These are phyloP conservation scores for Trichoderma harzianum DNA, from an alignment of 2,329 filamentous ascomycete genomes.

Conservation along the genomic window DNA sequence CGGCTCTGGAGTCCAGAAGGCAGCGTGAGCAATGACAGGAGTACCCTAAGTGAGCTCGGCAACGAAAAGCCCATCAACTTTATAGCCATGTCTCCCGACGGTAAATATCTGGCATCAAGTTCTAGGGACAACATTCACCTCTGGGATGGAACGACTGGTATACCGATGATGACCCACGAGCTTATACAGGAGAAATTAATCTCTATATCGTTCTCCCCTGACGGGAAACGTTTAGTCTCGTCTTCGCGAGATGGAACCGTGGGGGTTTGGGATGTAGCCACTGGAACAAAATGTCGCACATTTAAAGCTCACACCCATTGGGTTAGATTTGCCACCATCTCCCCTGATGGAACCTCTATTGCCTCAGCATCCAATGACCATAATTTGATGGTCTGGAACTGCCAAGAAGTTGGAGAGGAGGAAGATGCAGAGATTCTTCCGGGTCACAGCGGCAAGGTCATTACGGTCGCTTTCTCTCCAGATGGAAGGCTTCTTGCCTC, in stretches of 20 bases:
- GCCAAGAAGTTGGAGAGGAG: too few relatives aligned
- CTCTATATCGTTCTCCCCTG: not conserved
- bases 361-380: not conserved
- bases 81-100: not conserved
- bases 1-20: rapidly evolving
- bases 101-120: not conserved
- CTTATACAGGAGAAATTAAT: rapidly evolving
- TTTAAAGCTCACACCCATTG: not conserved
- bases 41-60: rapidly evolving
- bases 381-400: not conserved
- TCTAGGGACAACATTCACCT: rapidly evolving
- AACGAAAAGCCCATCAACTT: rapidly evolving
- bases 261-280: not conserved
- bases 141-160: not conserved
- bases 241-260: not conserved
- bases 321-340: not conserved
- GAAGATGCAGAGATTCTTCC: not conserved
- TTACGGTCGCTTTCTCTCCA: not conserved
- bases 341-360: not conserved
- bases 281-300: not conserved
- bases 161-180: not conserved
- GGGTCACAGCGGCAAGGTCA: rapidly evolving
- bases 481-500: not conserved
- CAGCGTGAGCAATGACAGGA: not conserved
- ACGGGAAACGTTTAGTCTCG: not conserved